phyloP scores from a whole-genome alignment of 805 yeast genomes.

The Metschnikowia vanudenii region DNA sequence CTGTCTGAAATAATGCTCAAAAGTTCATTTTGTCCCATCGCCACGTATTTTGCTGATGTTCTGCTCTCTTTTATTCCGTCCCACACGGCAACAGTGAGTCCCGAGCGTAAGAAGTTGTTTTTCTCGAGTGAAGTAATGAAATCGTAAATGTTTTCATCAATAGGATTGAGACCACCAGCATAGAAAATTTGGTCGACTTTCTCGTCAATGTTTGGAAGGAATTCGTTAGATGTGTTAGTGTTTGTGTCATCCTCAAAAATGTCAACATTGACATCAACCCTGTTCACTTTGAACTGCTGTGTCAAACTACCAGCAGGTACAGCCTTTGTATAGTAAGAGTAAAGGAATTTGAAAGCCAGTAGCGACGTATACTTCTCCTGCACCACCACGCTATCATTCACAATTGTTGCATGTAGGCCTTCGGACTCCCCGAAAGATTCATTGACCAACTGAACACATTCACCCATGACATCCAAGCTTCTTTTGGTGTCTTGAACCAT shows the following conservation, averaged over 20 bases:
- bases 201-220: slow-evolving; percentile 9
- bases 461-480: slow-evolving; percentile 71
- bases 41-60: slow-evolving; percentile 61
- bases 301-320: slow-evolving; percentile 21
- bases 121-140: slow-evolving; percentile 45
- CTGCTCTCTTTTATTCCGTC: slow-evolving; percentile 44
- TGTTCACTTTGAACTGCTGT: slow-evolving; percentile 26
- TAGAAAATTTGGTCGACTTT: slow-evolving; percentile 33
- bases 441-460: slow-evolving; percentile 79
- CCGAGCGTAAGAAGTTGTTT: slow-evolving; percentile 40
- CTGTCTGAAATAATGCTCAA: slow-evolving; percentile 47
- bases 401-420: slow-evolving; percentile 71
- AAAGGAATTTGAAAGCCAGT: slow-evolving; percentile 55
- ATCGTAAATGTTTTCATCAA: slow-evolving; percentile 67
- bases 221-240: slow-evolving; percentile 3
- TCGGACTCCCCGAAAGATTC: slow-evolving; percentile 55
- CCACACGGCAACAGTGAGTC: slow-evolving; percentile 55
- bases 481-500: slow-evolving; percentile 61
- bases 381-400: slow-evolving; percentile 66
- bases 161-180: slow-evolving; percentile 65
- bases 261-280: slow-evolving; percentile 16
- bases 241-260: slow-evolving; percentile 1
- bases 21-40: slow-evolving; percentile 69
- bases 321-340: slow-evolving; percentile 32
- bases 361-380: slow-evolving; percentile 61